These are phyloP conservation scores for Hypericum androsaemum DNA, from an alignment of 345 rosid genomes.

Conservation along the genomic window DNA sequence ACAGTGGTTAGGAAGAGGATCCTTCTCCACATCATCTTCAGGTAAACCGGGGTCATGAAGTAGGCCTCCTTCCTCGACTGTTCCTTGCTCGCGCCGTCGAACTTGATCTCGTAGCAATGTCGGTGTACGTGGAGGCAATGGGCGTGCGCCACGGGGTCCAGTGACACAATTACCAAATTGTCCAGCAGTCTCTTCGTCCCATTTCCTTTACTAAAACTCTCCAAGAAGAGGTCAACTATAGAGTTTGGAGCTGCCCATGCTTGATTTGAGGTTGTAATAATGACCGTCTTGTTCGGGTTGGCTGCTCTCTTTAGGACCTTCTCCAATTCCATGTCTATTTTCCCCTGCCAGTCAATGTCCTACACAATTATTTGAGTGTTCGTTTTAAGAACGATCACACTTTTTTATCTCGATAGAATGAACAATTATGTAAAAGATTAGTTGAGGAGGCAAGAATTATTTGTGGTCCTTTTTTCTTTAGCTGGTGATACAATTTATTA, in stretches of 20 bases:
- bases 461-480: too few species aligned
- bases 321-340: background rate
- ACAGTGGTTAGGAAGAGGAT: conserved; percentile 36
- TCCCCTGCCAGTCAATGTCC: too few species aligned
- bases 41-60: conserved; percentile 44
- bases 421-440: too few species aligned
- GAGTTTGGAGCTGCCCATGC: conserved; percentile 62
- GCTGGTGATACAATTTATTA: too few species aligned
- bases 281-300: conserved; percentile 39
- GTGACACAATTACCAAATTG: conserved; percentile 41
- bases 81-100: conserved; percentile 18
- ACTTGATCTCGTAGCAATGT: conserved; percentile 32
- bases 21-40: conserved; percentile 68
- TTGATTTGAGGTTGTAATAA: conserved; percentile 48
- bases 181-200: conserved; percentile 32
- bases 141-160: conserved; percentile 41
- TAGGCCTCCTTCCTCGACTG: conserved; percentile 32
- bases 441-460: too few species aligned
- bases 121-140: conserved; percentile 38
- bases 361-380: too few species aligned
- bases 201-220: conserved; percentile 40
- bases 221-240: conserved; percentile 45
- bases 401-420: too few species aligned
- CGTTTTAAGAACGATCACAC: too few species aligned
- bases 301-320: conserved; percentile 12